Conservation (phyloP, 2,329 filamentous ascomycete species). For the Chalara sp. region DNA sequence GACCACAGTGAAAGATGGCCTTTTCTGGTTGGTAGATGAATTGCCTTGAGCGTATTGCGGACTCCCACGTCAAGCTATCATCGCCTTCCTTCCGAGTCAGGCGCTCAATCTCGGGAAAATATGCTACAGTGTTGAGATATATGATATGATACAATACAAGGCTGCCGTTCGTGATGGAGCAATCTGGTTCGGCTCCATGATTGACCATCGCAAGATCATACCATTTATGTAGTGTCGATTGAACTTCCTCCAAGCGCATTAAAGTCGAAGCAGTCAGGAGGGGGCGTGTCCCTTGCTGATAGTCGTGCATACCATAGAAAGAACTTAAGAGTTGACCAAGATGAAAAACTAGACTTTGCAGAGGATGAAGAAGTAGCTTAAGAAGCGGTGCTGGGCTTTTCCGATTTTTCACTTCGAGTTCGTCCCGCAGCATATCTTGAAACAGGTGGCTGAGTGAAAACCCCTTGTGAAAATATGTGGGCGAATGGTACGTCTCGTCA, state of each 20-base stretch:
- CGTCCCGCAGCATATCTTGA: constrained; percentile 60
- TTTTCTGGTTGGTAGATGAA: constrained; percentile 59
- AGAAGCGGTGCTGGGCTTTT: constrained; percentile 48
- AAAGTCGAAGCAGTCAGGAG: constrained; percentile 55
- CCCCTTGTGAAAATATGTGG: constrained; percentile 44
- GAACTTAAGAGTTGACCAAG: constrained; percentile 59
- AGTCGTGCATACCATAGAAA: constrained; percentile 48
- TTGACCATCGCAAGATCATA: constrained; percentile 55
- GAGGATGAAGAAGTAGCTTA: constrained; percentile 60
- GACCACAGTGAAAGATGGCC: constrained; percentile 60
- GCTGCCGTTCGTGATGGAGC: constrained; percentile 56
- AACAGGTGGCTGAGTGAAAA: constrained; percentile 59
- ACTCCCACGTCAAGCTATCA: constrained; percentile 43
- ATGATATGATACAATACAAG: constrained; percentile 66
- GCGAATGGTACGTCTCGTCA: constrained; percentile 42
- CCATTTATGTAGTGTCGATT: constrained; percentile 58
- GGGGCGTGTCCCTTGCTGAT: constrained; percentile 36
- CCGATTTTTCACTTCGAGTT: constrained; percentile 42
- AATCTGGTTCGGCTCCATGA: constrained; percentile 47
- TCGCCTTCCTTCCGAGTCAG: constrained; percentile 55
- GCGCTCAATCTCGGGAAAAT: constrained; percentile 60
- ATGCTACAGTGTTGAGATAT: constrained; percentile 60
- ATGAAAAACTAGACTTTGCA: constrained; percentile 60
- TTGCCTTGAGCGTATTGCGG: constrained; percentile 50
- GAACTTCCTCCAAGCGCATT: constrained; percentile 56